phyloP scores from a whole-genome alignment of 495 filamentous ascomycete species.

The Evernia prunastri region DNA sequence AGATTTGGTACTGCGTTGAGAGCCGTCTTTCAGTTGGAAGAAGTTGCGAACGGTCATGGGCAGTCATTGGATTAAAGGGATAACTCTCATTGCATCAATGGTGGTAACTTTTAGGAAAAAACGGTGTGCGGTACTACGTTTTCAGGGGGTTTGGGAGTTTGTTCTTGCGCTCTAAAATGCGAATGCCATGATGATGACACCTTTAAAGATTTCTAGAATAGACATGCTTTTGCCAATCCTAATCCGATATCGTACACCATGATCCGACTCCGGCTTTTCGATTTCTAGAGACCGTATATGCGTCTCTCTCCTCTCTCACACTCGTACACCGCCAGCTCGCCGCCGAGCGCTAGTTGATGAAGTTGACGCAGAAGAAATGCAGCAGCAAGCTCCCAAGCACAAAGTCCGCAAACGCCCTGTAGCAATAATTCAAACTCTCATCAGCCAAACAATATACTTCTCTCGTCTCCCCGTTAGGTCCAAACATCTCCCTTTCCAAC shows the following conservation, averaged over 20 bases:
- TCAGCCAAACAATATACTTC: conserved; percentile 1
- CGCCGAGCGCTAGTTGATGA: conserved; percentile 71
- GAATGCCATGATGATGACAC: neutral
- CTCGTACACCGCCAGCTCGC: neutral
- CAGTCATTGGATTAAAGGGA: neutral
- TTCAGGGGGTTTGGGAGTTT: neutral
- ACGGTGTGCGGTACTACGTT: neutral
- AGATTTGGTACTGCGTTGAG: conserved; percentile 67
- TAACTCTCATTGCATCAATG: neutral
- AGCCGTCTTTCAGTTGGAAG: conserved; percentile 50
- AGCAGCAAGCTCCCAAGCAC: conserved; percentile 90
- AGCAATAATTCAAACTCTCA: neutral
- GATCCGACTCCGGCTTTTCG: neutral
- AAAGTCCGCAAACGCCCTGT: conserved; percentile 92
- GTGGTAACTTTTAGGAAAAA: neutral
- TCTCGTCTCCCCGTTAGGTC: neutral
- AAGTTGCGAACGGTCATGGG: neutral
- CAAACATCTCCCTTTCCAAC: neutral
- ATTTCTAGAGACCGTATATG: neutral
- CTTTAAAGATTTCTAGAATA: neutral
- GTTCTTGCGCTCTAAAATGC: neutral
- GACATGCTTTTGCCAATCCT: neutral
- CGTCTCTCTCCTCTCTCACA: neutral
- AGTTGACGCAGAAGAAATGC: conserved; percentile 99
- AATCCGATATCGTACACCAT: conserved; percentile 4